Percentiles rank a stretch among this genome's conserved stretches.
Conservation (phyloP, 73 alveolate genomes). For the Tetrahymena elliotti region DNA sequence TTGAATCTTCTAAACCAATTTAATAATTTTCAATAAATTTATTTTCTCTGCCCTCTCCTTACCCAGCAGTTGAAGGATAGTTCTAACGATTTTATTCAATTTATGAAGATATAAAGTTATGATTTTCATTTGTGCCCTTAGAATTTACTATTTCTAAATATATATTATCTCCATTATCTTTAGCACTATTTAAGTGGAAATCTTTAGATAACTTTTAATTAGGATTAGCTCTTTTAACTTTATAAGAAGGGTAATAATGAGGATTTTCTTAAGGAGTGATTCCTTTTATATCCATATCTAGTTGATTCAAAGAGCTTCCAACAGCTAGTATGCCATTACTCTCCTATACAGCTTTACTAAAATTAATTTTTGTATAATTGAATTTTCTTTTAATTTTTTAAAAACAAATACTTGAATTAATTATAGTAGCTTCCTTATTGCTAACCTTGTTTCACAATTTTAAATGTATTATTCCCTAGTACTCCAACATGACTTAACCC, state of each 20-base stretch:
- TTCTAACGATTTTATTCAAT: not conserved
- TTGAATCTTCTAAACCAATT: not conserved
- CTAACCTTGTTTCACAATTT: not conserved
- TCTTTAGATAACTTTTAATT: not conserved
- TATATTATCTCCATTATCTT: not conserved
- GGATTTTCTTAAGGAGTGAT: not conserved
- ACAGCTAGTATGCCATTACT: not conserved
- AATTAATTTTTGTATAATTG: no score
- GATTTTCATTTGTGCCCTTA: not conserved
- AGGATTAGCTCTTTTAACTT: not conserved
- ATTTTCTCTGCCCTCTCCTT: not conserved
- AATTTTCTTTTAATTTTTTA: no score
- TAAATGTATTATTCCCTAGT: not conserved
- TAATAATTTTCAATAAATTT: not conserved
- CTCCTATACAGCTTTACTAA: not conserved
- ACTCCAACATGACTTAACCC: not conserved
- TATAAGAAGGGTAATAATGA: not conserved
- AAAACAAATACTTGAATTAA: not conserved
- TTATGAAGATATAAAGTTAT: not conserved
- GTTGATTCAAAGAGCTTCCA: not conserved
- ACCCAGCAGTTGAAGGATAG: not conserved
- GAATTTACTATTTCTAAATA: not conserved
- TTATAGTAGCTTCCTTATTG: not conserved
- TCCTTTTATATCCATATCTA: not conserved
- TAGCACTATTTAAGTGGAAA: not conserved